Base-by-base conservation (phyloP, 106 monocot genomes). In the Vanilla planifolia region DNA sequence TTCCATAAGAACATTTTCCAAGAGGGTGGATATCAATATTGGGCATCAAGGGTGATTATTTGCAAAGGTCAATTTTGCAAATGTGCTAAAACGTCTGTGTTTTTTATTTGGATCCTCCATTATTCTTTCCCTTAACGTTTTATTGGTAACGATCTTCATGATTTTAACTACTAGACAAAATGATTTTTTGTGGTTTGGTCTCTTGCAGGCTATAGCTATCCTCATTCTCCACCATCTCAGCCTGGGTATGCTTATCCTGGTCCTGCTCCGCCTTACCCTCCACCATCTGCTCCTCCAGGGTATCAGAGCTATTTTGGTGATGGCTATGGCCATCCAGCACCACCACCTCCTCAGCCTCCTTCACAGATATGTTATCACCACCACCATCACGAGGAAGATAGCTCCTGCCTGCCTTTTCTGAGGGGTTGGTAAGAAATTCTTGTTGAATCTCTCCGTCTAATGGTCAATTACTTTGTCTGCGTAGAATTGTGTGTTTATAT, bases 331-430 rank as follows among this genome's bases (percentile, higher is more conserved):
- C 57, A 35, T 6, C 57, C 57, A 21, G 57, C 34, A 21, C 35
- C 35, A 7, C 57, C 57, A 0, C 57, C 57, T 6, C 57, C 57
- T 57, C 57, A 33, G 21, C 17, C 33, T 21, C 57, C 53, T 30
- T 53, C 57, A 3, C 57, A 57, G 33, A 57, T 57, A 2, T 57
- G 35, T 57, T 57, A 57, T 14, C 57, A 57, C 57, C 57, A 57
- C 35, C 57, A 57, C 8, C 5, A 17, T 17, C 45, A 45, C 10
- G 20, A 57, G 33, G 57, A 57, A 35, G 35, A 57, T 35, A 35
- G 35, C 6, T 21, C 20, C 35, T 57, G 57, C 57, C 20, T 29
- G 20, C 21, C 57, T 57, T 57, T 57, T 57, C 9, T 36, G 33
- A 57, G 35, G 35, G 57, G 57, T 34, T 57, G 57, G 57, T 57